Evolutionary conservation across 805 yeast genomes (phyloP).

Genomic region (Ogataea paradorogensis): DNA sequence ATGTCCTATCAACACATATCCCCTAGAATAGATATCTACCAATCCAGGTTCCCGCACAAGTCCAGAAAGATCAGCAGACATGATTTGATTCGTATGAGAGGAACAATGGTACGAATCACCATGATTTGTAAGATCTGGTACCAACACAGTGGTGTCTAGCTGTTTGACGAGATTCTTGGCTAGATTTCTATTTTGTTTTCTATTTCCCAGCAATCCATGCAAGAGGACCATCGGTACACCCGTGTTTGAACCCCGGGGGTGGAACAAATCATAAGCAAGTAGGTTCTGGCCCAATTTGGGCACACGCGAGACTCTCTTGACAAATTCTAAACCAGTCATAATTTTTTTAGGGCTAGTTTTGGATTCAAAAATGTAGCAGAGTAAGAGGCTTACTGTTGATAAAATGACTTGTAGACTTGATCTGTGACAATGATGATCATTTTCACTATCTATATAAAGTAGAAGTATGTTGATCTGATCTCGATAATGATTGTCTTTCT

Average conservation of each 20-base stretch:
- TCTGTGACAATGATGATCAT: neutral
- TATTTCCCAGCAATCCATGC: slow-evolving; percentile 88
- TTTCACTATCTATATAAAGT: neutral
- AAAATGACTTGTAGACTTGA: neutral
- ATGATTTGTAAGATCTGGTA: slow-evolving; percentile 83
- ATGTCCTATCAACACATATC: slow-evolving; percentile 63
- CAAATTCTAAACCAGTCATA: neutral
- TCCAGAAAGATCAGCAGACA: slow-evolving; percentile 79
- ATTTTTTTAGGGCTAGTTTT: neutral
- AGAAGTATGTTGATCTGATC: neutral
- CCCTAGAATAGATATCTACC: slow-evolving; percentile 28
- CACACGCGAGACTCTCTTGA: slow-evolving; percentile 1
- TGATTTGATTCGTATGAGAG: slow-evolving; percentile 67
- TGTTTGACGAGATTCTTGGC: slow-evolving; percentile 49
- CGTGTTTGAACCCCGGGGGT: neutral
- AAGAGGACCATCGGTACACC: slow-evolving; percentile 66
- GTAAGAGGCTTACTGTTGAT: neutral
- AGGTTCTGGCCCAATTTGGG: slow-evolving; percentile 1
- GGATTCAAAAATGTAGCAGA: slow-evolving; percentile 3
- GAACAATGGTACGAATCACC: slow-evolving; percentile 79
- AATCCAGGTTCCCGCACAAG: slow-evolving; percentile 34
- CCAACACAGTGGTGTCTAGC: slow-evolving; percentile 55
- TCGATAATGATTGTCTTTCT: slow-evolving; percentile 5
- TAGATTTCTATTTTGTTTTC: slow-evolving; percentile 71
- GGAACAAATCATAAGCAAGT: slow-evolving; percentile 12